Evolutionary conservation across 441 rosid genomes (phyloP).

Genomic region (Sinapis alba): DNA sequence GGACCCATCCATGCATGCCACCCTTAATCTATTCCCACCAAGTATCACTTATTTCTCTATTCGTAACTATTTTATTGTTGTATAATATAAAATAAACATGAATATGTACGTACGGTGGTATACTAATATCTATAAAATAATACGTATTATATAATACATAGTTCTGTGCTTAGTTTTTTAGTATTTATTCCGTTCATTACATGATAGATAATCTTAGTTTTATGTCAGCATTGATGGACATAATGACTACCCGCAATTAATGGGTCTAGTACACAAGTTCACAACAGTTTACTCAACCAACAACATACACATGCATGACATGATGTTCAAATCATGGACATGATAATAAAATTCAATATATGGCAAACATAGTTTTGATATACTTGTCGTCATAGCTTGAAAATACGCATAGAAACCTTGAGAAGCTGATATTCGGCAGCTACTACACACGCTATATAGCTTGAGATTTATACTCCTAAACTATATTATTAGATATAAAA

Average conservation of each 20-base stretch:
- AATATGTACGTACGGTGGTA: neutral
- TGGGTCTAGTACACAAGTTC: neutral
- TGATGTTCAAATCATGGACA: slow-evolving; percentile 6
- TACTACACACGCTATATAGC: neutral
- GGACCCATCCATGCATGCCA: slow-evolving; percentile 46
- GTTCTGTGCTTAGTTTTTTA: neutral
- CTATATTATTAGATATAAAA: neutral
- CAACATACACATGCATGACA: neutral
- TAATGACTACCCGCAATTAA: slow-evolving; percentile 8
- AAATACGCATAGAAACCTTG: neutral
- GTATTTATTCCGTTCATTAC: neutral
- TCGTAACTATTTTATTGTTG: neutral
- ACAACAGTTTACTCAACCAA: neutral
- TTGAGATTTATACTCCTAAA: neutral
- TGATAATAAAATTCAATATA: neutral
- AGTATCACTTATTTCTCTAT: slow-evolving; percentile 11
- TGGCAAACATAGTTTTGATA: slow-evolving; percentile 9
- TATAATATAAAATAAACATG: neutral
- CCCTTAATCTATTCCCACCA: slow-evolving; percentile 23
- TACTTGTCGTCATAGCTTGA: slow-evolving; percentile 1
- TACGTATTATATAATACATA: neutral
- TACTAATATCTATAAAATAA: neutral
- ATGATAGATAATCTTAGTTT: neutral
- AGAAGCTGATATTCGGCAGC: neutral
- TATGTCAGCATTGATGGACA: neutral